phyloP scores from a whole-genome alignment of 257 asterid genomes.

The Buddleja alternifolia region DNA sequence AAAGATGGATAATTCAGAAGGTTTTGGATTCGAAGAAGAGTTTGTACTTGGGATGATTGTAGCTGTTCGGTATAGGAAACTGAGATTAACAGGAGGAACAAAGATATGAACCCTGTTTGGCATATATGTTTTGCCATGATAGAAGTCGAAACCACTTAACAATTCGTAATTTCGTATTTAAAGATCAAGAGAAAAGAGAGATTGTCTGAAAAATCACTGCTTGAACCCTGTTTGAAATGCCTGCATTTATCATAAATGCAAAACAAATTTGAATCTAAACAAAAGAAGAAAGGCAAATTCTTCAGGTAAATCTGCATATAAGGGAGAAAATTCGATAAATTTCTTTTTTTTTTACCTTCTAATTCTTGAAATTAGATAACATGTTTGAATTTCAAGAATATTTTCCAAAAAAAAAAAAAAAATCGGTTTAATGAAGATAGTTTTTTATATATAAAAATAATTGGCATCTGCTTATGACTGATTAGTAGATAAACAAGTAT shows the following conservation, averaged over 20 bases:
- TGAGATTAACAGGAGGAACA: slow-evolving; percentile 40
- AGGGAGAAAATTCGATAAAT: background rate
- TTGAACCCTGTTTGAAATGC: background rate
- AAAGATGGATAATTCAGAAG: slow-evolving; percentile 57
- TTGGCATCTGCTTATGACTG: slow-evolving; percentile 17
- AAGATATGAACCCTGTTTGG: slow-evolving; percentile 22
- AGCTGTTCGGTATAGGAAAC: slow-evolving; percentile 47
- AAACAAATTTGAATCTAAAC: background rate
- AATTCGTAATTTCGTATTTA: background rate
- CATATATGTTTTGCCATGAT: slow-evolving; percentile 42
- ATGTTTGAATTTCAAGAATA: slow-evolving; percentile 7
- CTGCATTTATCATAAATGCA: slow-evolving; percentile 27
- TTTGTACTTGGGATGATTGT: slow-evolving; percentile 53
- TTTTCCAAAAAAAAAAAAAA: background rate
- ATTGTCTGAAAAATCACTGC: background rate
- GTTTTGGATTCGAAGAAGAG: slow-evolving; percentile 53
- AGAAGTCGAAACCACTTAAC: slow-evolving; percentile 10
- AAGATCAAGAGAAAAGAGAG: background rate
- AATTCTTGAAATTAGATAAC: background rate
- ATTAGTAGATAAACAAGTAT: background rate
- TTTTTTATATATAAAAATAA: slow-evolving; percentile 8
- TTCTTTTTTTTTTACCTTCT: background rate
- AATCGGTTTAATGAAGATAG: no score
- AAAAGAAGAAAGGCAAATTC: background rate
- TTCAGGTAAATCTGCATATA: background rate